These are phyloP conservation scores for Artemisia argyi DNA, from an alignment of 129 eudicot species.

Conservation along the genomic window DNA sequence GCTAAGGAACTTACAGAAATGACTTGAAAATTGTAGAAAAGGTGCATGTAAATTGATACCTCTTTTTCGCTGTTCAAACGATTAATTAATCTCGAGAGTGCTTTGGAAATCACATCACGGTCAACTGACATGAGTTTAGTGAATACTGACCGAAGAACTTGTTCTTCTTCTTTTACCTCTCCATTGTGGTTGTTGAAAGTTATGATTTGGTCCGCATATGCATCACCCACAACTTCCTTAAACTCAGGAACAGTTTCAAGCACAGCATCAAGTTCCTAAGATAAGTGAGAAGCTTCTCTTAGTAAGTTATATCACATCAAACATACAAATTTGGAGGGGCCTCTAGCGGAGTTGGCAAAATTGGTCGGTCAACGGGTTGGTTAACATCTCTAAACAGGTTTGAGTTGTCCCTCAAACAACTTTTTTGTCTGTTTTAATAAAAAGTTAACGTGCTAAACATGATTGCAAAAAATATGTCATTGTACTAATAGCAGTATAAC, in stretches of 20 bases:
- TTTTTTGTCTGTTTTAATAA: neutral
- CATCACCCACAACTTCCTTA: conserved; percentile 60
- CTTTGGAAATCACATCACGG: conserved; percentile 45
- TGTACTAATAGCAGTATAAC: neutral
- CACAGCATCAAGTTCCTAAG: conserved; percentile 72
- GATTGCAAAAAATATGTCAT: neutral
- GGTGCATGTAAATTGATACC: conserved; percentile 28
- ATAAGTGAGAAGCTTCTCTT: conserved; percentile 12
- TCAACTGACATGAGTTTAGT: conserved; percentile 73
- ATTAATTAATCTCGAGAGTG: conserved; percentile 42
- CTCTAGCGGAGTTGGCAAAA: neutral
- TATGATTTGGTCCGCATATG: conserved; percentile 40
- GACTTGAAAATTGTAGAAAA: neutral
- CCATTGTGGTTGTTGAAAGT: conserved; percentile 36
- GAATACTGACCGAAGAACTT: conserved; percentile 51
- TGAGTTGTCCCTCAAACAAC: conserved; percentile 3
- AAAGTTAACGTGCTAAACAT: neutral
- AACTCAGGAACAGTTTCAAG: conserved; percentile 75
- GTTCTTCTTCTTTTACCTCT: conserved; percentile 49
- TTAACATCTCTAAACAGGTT: neutral
- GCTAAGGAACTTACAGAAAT: neutral
- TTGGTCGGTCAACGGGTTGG: neutral
- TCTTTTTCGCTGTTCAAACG: conserved; percentile 53
- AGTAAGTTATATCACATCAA: conserved; percentile 6
- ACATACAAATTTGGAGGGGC: neutral